Evolutionary conservation across 2,329 filamentous ascomycete genomes (phyloP).

Genomic region (Fusarium nygamai): DNA sequence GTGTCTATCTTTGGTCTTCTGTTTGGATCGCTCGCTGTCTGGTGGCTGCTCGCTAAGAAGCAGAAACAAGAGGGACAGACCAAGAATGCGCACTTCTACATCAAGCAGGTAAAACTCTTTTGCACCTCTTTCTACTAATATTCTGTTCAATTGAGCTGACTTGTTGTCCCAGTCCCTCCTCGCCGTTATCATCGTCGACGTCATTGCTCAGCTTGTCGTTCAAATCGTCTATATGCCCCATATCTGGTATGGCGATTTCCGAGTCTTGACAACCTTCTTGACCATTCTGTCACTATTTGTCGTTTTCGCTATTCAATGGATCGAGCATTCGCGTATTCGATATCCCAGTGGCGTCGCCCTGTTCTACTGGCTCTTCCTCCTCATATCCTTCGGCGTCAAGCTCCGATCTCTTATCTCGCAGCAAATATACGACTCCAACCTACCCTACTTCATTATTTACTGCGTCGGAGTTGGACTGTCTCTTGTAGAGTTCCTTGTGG

Average conservation of each 20-base stretch:
- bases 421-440: slow-evolving; percentile 70
- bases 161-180: slow-evolving; percentile 62
- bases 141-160: slow-evolving; percentile 20
- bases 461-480: slow-evolving; percentile 77
- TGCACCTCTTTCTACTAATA: background rate
- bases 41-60: slow-evolving; percentile 79
- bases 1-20: slow-evolving; percentile 84
- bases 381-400: slow-evolving; percentile 83
- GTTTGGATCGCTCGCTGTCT: slow-evolving; percentile 79
- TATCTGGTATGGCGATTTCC: slow-evolving; percentile 83
- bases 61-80: slow-evolving; percentile 68
- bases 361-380: slow-evolving; percentile 90
- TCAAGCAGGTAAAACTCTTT: slow-evolving; percentile 77
- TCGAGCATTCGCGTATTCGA: slow-evolving; percentile 84
- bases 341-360: slow-evolving; percentile 89
- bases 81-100: slow-evolving; percentile 93
- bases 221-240: slow-evolving; percentile 76
- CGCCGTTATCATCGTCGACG: slow-evolving; percentile 72
- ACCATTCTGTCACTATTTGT: slow-evolving; percentile 78
- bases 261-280: slow-evolving; percentile 82
- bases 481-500: slow-evolving; percentile 76
- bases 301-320: slow-evolving; percentile 83
- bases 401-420: slow-evolving; percentile 86
- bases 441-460: slow-evolving; percentile 82
- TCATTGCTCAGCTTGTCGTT: slow-evolving; percentile 76